Evolutionary conservation across 805 yeast genomes (phyloP), one percentile per base, ranked within the genome.

Genomic region (Ogataea methylovora): DNA sequence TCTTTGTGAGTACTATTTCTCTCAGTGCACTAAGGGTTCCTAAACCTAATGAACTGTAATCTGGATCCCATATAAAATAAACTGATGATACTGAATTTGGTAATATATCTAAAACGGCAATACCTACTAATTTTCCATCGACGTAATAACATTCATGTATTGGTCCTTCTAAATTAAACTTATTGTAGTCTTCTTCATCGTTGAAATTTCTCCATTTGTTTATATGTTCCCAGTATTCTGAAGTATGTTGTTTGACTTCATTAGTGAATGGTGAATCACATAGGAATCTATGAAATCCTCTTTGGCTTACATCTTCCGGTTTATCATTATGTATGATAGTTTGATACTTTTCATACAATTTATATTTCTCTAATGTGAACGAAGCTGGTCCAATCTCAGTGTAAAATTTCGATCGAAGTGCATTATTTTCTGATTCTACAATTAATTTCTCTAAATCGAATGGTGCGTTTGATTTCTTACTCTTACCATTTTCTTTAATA

Each of bases 21-120:
- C 83, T 58, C 19, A 86, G 48, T 0, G 84, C 90, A 40, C 87
- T 77, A 2, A 87, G 52, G 18, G 84, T 84, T 0, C 97, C 97
- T 21, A 87, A 54, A 0, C 84, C 79, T 44, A 78, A 59, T 33
- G 73, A 66, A 4, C 79, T 76, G 49, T 67, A 80, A 35, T 77
- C 88, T 0, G 94, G 92, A 50, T 86, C 88, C 84, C 92, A 85
- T 10, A 87, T 75, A 51, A 88, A 83, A 52, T 88, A 87, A 1
- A 88, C 88, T 0, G 94, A 78, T 0, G 95, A 85, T 0, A 88
- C 54, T 0, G 84, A 81, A 18, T 73, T 55, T 0, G 95, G 94
- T 23, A 88, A 54, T 15, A 87, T 60, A 54, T 87, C 97, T 21
- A 82, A 49, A 1, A 87, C 84, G 0, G 84, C 84, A 24, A 87